Base-by-base conservation (phyloP, 108 stramenopile species). In the Epithemia pelagica region DNA sequence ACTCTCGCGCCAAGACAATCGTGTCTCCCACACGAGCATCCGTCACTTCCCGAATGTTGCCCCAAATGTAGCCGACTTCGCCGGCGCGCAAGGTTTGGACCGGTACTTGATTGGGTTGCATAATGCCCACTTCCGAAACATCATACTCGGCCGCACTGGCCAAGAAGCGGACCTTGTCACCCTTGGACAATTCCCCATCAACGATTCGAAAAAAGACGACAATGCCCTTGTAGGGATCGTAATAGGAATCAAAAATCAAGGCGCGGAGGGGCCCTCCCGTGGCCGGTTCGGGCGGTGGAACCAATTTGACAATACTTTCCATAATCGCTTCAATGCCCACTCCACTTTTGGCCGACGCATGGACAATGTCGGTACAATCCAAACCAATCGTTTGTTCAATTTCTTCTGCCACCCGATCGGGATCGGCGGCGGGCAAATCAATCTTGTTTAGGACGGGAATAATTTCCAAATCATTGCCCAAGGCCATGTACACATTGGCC, bases 381-480 rank as follows among this genome's bases (percentile, higher is more conserved):
- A 96, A 73, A 26, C 97, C 97, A 64, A 99, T 88, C 19, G 96
- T 95, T 27, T 80, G 78, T 78, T 98, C 97, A 72, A 99, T 96
- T 79, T 98, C 95, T 27, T 82, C 69, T 18, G 78, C 79, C 22
- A 96, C 95, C 26, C 91, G 82, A 64, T 96, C 97, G 0, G 99
- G 97, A 71, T 99, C 99, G 5, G 99, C 97, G 0, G 96, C 94
- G 2, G 96, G 96, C 52, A 99, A 79, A 74, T 99, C 99, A 66
- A 99, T 97, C 74, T 99, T 99, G 71, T 97, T 99, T 65, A 99
- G 81, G 18, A 97, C 95, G 8, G 99, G 97, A 58, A 99, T 95
- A 59, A 99, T 95, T 69, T 98, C 95, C 58, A 99, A 79, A 78
- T 96, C 81, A 72, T 97, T 97, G 54, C 96, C 97, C 52, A 96